phyloP scores from a whole-genome alignment of 495 filamentous ascomycete genomes.

The Podospora bellae-mahoneyi region DNA sequence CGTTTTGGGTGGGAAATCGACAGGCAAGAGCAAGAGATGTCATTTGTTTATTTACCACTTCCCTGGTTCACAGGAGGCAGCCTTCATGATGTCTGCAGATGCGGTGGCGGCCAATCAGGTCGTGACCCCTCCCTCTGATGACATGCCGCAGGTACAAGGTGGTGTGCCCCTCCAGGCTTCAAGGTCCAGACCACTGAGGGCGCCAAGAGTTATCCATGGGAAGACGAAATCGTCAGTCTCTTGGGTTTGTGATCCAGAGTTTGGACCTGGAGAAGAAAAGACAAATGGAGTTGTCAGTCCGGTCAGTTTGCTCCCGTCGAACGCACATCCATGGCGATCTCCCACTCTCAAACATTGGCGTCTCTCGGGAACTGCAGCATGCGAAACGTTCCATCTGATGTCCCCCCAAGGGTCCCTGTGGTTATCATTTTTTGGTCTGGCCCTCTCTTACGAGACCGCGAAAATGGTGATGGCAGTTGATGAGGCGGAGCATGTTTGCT shows the following conservation, averaged over 20 bases:
- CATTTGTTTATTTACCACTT: not conserved
- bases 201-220: not conserved
- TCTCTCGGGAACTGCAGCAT: not conserved
- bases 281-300: not conserved
- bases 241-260: not conserved
- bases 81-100: not conserved
- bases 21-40: not conserved
- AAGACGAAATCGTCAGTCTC: not conserved
- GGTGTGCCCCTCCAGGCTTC: not conserved
- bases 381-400: not conserved
- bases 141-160: not conserved
- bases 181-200: not conserved
- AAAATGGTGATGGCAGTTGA: not conserved
- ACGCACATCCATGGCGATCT: slow-evolving; percentile 4
- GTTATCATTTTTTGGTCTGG: not conserved
- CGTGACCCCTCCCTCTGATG: not conserved
- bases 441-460: not conserved
- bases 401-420: not conserved
- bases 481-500: not conserved
- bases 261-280: not conserved
- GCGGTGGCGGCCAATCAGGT: not conserved
- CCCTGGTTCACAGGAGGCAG: not conserved
- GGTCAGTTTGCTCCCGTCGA: not conserved
- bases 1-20: not conserved
- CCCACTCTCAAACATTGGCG: slow-evolving; percentile 10